Conservation (phyloP, 345 rosid genomes). For the Acer yangbiense region DNA sequence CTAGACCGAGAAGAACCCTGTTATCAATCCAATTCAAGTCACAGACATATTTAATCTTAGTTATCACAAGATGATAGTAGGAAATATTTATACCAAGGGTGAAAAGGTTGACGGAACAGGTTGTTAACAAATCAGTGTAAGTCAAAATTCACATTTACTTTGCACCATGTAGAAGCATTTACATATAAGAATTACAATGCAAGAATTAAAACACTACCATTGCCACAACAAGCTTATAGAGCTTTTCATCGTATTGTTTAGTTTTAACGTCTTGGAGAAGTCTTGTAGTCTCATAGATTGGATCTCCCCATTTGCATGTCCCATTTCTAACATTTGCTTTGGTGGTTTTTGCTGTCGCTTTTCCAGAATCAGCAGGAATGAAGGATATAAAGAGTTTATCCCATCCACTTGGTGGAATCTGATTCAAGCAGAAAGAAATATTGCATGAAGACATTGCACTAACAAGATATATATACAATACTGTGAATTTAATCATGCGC, state of each 20-base stretch:
- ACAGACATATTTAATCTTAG: constrained; percentile 21
- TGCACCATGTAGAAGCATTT: constrained; percentile 3
- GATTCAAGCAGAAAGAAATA: constrained; percentile 20
- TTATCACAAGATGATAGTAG: not conserved
- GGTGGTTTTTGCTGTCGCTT: constrained; percentile 88
- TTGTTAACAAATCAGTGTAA: constrained; percentile 11
- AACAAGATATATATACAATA: constrained; percentile 2
- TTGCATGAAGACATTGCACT: not conserved
- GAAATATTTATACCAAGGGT: not conserved
- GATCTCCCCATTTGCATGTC: constrained; percentile 98
- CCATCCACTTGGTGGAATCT: constrained; percentile 97
- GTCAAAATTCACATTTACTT: not conserved
- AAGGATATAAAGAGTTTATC: constrained; percentile 90
- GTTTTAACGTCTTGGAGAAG: constrained; percentile 84
- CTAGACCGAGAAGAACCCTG: constrained; percentile 94
- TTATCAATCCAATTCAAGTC: constrained; percentile 26
- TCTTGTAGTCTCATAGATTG: constrained; percentile 94
- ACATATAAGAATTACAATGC: not conserved
- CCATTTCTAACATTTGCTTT: constrained; percentile 97
- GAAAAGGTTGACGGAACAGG: constrained; percentile 7
- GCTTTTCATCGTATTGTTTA: constrained; percentile 79
- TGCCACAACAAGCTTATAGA: constrained; percentile 77
- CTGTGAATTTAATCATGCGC: not conserved
- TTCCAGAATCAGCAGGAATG: constrained; percentile 90
- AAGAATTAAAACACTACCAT: constrained; percentile 56